Evolutionary conservation across 352 stramenopile genomes (phyloP).

Genomic region (Globisporangium parvum): DNA sequence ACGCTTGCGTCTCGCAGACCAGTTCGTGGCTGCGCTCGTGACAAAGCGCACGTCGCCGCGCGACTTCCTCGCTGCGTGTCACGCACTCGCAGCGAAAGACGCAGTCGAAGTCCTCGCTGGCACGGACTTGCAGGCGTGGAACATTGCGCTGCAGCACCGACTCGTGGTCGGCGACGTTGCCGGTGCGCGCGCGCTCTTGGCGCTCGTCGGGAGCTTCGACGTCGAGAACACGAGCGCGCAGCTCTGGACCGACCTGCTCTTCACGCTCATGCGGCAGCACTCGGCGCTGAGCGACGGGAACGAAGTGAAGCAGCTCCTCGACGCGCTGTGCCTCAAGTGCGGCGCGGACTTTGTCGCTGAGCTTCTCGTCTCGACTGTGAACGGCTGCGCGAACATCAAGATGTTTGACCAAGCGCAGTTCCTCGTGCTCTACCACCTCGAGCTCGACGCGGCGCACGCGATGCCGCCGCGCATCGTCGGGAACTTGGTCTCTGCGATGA

Average conservation of each 20-base stretch:
- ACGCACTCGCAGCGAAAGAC: conserved; percentile 28
- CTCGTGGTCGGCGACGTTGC: conserved; percentile 36
- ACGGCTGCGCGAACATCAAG: conserved; percentile 59
- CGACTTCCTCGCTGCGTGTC: conserved; percentile 29
- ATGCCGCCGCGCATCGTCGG: conserved; percentile 46
- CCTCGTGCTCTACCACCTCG: conserved; percentile 47
- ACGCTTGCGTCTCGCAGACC: conserved; percentile 24
- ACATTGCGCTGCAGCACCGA: conserved; percentile 48
- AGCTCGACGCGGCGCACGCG: conserved; percentile 8
- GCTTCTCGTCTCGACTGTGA: conserved; percentile 44
- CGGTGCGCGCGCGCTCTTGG: conserved; percentile 43
- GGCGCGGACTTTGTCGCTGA: conserved; percentile 36
- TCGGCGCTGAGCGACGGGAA: conserved; percentile 20
- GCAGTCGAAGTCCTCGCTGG: conserved; percentile 34
- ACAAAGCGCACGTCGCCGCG: conserved; percentile 19
- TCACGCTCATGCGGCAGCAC: conserved; percentile 56
- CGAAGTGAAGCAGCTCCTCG: conserved; percentile 30
- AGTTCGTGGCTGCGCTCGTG: conserved; percentile 32
- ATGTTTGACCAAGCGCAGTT: conserved; percentile 44
- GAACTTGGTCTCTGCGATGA: conserved; percentile 46
- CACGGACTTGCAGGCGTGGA: conserved; percentile 53
- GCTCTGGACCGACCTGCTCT: conserved; percentile 71
- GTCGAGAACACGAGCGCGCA: conserved; percentile 42
- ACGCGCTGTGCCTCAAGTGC: conserved; percentile 25
- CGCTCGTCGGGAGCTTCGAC: conserved; percentile 36